Evolutionary conservation across 2,329 filamentous ascomycete species (phyloP), one percentile per base, ranked within the genome.

Genomic region (Penicillium brasilianum): DNA sequence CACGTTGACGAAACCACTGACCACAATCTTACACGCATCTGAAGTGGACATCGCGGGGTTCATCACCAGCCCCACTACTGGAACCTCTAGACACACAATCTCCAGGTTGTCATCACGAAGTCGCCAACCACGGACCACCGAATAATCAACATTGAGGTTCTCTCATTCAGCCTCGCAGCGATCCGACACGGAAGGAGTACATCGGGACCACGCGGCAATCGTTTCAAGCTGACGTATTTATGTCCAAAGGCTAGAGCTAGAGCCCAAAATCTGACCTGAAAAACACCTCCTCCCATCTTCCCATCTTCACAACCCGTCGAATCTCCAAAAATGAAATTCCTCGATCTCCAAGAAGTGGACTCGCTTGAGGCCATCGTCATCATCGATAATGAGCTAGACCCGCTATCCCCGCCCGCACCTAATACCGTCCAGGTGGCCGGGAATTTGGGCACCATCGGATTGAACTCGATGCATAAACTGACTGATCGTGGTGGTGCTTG

Each of bases 301-400:
- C 8, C 50, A 39, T 39, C n/a, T 39, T 39, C 18, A 63, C 56
- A 49, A 39, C 32, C 9, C n/a, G 25, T 28, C 25, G 25, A 28
- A 28, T 28, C 25, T 28, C 25, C 25, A 6, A 54, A 53, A 3
- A 61, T 61, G 60, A 43, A 68, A 2, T 20, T 41, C 4, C 22
- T 70, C 11, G 57, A 64, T 39, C 68, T 79, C 43, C 71, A 74
- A 51, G 78, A 81, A 63, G 63, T 83, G n/a, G 81, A 83, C 69
- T 71, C 73, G 5, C 74, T 85, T 30, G 81, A 84, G 36, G 79
- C 83, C 25, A 71, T 77, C 5, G 77, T 84, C 34, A 80, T 86
- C 59, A 78, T 86, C 59, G 82, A 85, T 70, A 83, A 86, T 73
- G 84, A 86, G 61, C 74, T 85, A 44, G 83, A 86, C 64, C 78